Conservation (phyloP, 495 filamentous ascomycete species). For the Penicillium canescens region DNA sequence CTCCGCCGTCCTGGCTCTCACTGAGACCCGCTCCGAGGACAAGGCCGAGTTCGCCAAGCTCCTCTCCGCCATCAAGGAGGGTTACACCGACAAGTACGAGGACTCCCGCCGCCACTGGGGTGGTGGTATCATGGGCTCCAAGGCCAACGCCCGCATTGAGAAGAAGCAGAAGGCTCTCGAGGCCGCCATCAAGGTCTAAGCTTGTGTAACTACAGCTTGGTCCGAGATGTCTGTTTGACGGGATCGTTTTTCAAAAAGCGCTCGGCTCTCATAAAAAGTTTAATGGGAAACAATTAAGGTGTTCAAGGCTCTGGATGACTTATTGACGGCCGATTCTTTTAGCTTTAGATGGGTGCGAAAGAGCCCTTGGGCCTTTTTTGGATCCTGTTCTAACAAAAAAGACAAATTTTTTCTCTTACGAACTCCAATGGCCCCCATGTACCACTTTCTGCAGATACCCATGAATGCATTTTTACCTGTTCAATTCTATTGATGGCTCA, state of each 20-base stretch:
- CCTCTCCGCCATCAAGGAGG: conserved; percentile 94
- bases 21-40: conserved; percentile 96
- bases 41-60: conserved; percentile 97
- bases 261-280: conserved; percentile 25
- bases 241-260: conserved; percentile 20
- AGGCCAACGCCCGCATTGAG: conserved; percentile 88
- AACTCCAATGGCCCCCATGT: conserved; percentile 33
- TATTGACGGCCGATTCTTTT: conserved; percentile 35
- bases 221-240: conserved; percentile 27
- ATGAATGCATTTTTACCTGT: conserved; percentile 49
- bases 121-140: conserved; percentile 99
- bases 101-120: conserved; percentile 93
- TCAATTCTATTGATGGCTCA: conserved; percentile 20
- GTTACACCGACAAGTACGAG: conserved; percentile 94
- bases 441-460: conserved; percentile 49
- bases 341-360: conserved; percentile 41
- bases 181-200: conserved; percentile 92
- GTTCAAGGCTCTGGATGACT: conserved; percentile 30
- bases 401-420: conserved; percentile 28
- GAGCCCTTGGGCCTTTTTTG: conserved; percentile 24
- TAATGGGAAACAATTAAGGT: conserved; percentile 27
- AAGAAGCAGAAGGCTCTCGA: conserved; percentile 97
- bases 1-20: conserved; percentile 91
- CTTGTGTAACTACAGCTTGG: conserved; percentile 16
- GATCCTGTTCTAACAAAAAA: conserved; percentile 29